phyloP scores from a whole-genome alignment of 768 basidiomycete species.

The Lentinula sp. region DNA sequence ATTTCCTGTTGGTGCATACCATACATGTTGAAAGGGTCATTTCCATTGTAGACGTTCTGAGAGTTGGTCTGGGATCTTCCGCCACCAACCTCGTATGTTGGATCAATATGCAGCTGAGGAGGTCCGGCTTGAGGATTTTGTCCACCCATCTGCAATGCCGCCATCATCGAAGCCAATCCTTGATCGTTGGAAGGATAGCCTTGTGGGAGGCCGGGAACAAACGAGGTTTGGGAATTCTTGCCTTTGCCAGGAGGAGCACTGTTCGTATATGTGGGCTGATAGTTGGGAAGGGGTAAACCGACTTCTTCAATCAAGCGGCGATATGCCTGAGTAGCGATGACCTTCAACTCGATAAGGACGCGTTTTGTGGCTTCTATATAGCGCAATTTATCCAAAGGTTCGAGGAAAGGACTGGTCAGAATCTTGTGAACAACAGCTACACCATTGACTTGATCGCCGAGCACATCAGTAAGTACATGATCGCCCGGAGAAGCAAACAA shows the following conservation, averaged over 20 bases:
- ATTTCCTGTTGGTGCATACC: constrained; percentile 39
- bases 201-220: constrained; percentile 69
- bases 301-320: constrained; percentile 92
- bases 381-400: constrained; percentile 56
- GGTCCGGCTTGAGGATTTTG: constrained; percentile 80
- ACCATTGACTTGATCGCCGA: constrained; percentile 95
- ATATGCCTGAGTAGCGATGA: constrained; percentile 92
- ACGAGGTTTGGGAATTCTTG: constrained; percentile 49
- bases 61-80: constrained; percentile 29
- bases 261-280: constrained; percentile 73
- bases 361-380: constrained; percentile 87
- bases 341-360: constrained; percentile 86
- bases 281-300: constrained; percentile 83
- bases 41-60: constrained; percentile 28
- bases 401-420: constrained; percentile 80
- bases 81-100: constrained; percentile 42
- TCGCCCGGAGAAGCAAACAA: constrained; percentile 88
- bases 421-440: constrained; percentile 92
- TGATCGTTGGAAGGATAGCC: constrained; percentile 82
- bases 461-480: constrained; percentile 87
- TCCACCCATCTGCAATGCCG: constrained; percentile 84
- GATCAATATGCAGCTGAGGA: constrained; percentile 67
- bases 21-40: constrained; percentile 48
- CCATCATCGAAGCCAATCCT: constrained; percentile 89
- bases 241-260: constrained; percentile 58